Base-by-base conservation (phyloP, 106 monocot genomes). In the Dioscorea zingiberensis region DNA sequence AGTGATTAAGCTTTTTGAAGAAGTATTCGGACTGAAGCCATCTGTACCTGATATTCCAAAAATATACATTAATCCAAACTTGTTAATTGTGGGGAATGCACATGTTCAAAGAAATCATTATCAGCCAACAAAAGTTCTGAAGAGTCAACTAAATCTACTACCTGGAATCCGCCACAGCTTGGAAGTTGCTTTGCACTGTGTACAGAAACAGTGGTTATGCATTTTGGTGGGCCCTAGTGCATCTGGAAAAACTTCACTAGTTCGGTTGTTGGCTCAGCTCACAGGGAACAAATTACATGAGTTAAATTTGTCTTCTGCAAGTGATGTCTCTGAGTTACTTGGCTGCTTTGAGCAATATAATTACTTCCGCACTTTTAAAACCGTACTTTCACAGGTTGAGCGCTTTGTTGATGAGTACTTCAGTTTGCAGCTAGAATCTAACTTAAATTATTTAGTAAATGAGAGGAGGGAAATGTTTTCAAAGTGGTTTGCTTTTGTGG, bases 261-360 rank as follows among this genome's bases (percentile, higher is more conserved):
- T 93, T 48, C 88, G 89, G 2, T 67, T 89, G 44, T 84, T 99
- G 55, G 83, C 89, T 78, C 82, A 89, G 45, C 74, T 93, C 7
- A 89, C 93, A 28, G 98, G 98, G 62, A 99, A 93, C 71, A 56
- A 67, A 47, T 72, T 93, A 55, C 72, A 82, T 57, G 98, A 93
- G 58, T 64, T 99, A 26, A 99, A 93, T 72, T 85, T 99, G 38
- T 99, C 98, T 29, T 74, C 89, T 29, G 89, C 78, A 71, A 99
- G 93, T 54, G 93, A 99, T 74, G 93, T 99, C 58, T 87, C 98
- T 62, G 98, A 99, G 47, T 74, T 99, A 67, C 80, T 99, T 63
- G 98, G 98, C 56, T 89, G 89, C 67, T 99, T 99, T 80, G 98
- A 93, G 74, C 98, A 99, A 55, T 89, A 87, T 70, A 84, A 76